Percentiles rank a stretch among this genome's conserved stretches.
Evolutionary conservation across 257 asterid species (phyloP).

Genomic region (Solanum virginianum): DNA sequence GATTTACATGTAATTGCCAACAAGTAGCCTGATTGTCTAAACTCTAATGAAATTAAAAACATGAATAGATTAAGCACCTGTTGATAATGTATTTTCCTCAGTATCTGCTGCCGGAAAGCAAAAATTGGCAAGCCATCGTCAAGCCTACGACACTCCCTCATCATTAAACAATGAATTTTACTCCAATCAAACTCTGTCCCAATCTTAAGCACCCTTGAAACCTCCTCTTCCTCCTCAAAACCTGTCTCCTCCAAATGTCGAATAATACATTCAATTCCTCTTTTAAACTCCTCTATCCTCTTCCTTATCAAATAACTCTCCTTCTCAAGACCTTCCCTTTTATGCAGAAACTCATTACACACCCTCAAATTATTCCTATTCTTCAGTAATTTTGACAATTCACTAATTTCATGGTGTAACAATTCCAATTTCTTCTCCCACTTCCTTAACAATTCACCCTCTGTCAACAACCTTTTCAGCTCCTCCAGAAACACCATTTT

Average conservation of each 20-base stretch:
- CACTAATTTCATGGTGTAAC: conserved; percentile 18
- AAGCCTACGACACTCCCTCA: conserved; percentile 74
- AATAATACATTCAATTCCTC: conserved; percentile 35
- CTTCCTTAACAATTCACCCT: conserved; percentile 29
- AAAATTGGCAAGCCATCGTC: conserved; percentile 82
- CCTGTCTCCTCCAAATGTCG: conserved; percentile 35
- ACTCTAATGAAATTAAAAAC: background rate
- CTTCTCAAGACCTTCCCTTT: conserved; percentile 26
- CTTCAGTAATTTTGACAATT: background rate
- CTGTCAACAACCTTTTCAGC: conserved; percentile 26
- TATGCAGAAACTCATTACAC: conserved; percentile 11
- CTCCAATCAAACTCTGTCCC: conserved; percentile 43
- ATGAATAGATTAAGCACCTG: conserved; percentile 31
- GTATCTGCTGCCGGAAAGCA: conserved; percentile 34
- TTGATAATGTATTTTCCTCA: conserved; percentile 37
- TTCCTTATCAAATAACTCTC: conserved; percentile 35
- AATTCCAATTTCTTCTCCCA: conserved; percentile 32
- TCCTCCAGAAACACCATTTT: conserved; percentile 35
- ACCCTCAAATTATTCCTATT: background rate
- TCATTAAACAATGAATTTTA: conserved; percentile 42
- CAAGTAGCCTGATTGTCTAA: background rate
- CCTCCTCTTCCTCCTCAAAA: background rate
- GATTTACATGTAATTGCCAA: background rate
- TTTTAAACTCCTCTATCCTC: conserved; percentile 32
- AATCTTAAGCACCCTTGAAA: conserved; percentile 17